phyloP scores from a whole-genome alignment of 1,139 yeast genomes.

The Barnettozyma hawaiiensis region DNA sequence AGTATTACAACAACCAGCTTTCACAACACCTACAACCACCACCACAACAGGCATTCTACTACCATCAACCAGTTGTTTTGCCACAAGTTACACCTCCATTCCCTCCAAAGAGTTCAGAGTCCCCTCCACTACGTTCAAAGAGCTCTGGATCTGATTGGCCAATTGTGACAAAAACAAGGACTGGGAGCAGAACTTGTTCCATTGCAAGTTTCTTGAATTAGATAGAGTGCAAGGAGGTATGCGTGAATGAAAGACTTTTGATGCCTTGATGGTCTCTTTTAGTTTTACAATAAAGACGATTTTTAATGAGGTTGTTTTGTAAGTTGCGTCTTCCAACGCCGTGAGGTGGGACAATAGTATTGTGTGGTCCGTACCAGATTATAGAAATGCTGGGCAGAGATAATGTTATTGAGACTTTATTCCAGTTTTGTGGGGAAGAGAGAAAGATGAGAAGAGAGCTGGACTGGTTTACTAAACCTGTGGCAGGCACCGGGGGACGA shows the following conservation, averaged over 20 bases:
- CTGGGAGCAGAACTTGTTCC: slow-evolving; percentile 14
- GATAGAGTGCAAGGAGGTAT: background rate
- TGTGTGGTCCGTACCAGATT: too few relatives aligned
- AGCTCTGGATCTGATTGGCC: background rate
- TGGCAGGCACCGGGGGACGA: too few relatives aligned
- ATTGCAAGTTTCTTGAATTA: slow-evolving; percentile 19
- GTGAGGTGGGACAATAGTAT: too few relatives aligned
- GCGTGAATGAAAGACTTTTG: too few relatives aligned
- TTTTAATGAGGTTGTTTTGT: too few relatives aligned
- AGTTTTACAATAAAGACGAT: too few relatives aligned
- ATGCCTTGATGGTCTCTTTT: background rate
- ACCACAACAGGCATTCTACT: slow-evolving; percentile 7
- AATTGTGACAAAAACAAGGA: slow-evolving; percentile 2
- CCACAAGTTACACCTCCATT: background rate
- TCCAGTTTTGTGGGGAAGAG: too few relatives aligned
- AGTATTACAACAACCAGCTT: slow-evolving; percentile 8
- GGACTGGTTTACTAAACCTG: too few relatives aligned
- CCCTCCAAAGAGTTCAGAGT: background rate
- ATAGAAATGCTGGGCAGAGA: too few relatives aligned
- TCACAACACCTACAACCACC: slow-evolving; percentile 15
- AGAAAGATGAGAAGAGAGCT: too few relatives aligned
- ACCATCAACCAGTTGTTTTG: background rate
- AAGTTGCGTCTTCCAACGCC: too few relatives aligned
- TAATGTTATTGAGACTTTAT: too few relatives aligned
- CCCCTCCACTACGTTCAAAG: background rate